A percentile compares a stretch with the other conserved stretches of the same genome.
Conservation (phyloP, 805 yeast genomes). For the Candida gorgasii region DNA sequence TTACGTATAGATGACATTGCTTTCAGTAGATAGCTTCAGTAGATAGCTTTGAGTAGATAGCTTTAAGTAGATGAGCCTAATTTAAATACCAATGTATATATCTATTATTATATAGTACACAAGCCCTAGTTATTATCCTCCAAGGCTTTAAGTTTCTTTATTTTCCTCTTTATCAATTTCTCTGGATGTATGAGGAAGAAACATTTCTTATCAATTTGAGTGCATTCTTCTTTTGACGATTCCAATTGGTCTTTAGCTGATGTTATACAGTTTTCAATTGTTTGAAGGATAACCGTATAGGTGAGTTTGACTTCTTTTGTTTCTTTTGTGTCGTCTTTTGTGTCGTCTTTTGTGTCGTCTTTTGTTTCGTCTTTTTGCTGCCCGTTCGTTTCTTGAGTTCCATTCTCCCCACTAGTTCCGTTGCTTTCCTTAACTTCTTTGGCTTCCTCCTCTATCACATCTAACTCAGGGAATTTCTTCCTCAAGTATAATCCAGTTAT, state of each 20-base stretch:
- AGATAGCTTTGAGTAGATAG: no score
- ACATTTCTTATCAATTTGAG: slow-evolving; percentile 60
- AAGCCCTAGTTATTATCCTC: no score
- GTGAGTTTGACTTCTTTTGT: not conserved
- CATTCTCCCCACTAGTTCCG: not conserved
- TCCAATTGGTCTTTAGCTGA: slow-evolving; percentile 43
- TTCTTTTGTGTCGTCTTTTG: slow-evolving; percentile 9
- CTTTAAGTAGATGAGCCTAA: no score
- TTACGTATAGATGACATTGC: slow-evolving; percentile 97
- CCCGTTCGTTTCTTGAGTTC: slow-evolving; percentile 3
- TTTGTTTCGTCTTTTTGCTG: not conserved
- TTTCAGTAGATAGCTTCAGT: slow-evolving; percentile 58
- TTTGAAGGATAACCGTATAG: slow-evolving; percentile 37
- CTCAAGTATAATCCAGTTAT: slow-evolving; percentile 67
- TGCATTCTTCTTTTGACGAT: slow-evolving; percentile 63
- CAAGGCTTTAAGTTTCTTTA: slow-evolving; percentile 21
- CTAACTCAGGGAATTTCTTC: slow-evolving; percentile 50
- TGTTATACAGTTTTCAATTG: slow-evolving; percentile 51
- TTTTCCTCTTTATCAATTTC: slow-evolving; percentile 48
- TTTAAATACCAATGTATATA: not conserved
- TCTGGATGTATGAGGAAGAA: slow-evolving; percentile 64
- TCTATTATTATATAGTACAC: not conserved
- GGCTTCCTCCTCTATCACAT: not conserved
- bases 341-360: slow-evolving; percentile 18
- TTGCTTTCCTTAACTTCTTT: not conserved